Evolutionary conservation across 202 grass and related monocot species (phyloP).

Genomic region (Digitaria exilis): DNA sequence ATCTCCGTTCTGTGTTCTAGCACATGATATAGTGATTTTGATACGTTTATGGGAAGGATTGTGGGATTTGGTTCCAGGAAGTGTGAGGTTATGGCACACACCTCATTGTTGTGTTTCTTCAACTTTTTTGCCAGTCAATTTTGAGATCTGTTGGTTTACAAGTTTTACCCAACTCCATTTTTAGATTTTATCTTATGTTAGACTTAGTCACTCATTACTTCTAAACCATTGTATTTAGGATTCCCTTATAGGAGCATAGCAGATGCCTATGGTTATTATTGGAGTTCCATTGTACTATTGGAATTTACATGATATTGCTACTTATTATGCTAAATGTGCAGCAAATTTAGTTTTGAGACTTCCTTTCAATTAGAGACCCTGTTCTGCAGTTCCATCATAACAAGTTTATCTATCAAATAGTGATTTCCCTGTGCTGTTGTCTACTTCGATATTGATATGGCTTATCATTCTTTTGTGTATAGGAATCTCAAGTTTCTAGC

Average conservation of each 20-base stretch:
- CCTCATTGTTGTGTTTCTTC: neutral
- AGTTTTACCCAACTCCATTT: neutral
- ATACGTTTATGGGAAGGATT: neutral
- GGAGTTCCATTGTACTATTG: neutral
- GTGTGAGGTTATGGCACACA: neutral
- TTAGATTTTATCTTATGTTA: neutral
- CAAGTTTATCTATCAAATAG: neutral
- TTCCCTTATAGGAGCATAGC: neutral
- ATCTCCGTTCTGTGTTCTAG: neutral
- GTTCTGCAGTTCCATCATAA: neutral
- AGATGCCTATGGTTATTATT: neutral
- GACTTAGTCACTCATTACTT: neutral
- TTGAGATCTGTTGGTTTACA: neutral
- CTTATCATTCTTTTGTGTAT: conserved; percentile 24
- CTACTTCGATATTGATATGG: neutral
- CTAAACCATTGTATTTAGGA: neutral
- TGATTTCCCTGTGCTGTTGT: neutral
- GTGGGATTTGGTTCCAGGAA: neutral
- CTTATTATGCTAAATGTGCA: neutral
- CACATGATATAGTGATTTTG: neutral
- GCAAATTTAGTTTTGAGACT: neutral
- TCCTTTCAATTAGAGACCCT: neutral
- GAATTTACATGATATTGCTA: neutral
- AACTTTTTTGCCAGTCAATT: neutral
- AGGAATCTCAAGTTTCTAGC: conserved; percentile 24